Percentiles rank a stretch among this genome's conserved stretches.
phyloP scores from a whole-genome alignment of 192 early-diverging fungal genomes.

The Phlyctochytrium arcticum region DNA sequence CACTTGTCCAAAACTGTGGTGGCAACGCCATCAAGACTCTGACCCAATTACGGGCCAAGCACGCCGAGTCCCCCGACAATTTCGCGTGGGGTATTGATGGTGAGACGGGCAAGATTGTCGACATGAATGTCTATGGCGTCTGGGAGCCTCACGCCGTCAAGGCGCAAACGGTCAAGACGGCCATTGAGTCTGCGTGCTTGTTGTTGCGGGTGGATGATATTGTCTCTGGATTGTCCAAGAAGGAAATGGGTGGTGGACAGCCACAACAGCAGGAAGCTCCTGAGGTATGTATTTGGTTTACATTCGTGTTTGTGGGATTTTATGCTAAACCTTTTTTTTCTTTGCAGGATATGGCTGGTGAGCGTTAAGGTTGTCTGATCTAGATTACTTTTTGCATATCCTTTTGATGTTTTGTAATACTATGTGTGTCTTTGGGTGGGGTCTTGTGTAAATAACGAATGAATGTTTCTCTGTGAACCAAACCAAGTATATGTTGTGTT shows the following conservation, averaged over 20 bases:
- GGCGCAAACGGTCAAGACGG: constrained; percentile 99
- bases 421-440: no score
- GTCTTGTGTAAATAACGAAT: no score
- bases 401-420: no score
- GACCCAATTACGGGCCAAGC: constrained; percentile 94
- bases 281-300: no score
- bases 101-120: constrained; percentile 81
- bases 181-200: constrained; percentile 77
- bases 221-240: constrained; percentile 81
- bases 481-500: no score
- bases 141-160: constrained; percentile 99
- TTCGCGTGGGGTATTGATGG: constrained; percentile 96
- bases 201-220: constrained; percentile 86
- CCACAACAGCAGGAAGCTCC: not conserved
- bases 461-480: no score
- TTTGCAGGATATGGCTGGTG: no score
- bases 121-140: constrained; percentile 97
- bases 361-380: no score
- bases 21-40: constrained; percentile 96
- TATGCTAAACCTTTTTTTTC: no score
- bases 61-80: constrained; percentile 67
- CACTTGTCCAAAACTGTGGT: constrained; percentile 98
- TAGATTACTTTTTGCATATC: no score
- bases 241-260: constrained; percentile 22
- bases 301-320: no score